phyloP scores from a whole-genome alignment of 257 asterid genomes.

The Nicotiana obtusifolia region DNA sequence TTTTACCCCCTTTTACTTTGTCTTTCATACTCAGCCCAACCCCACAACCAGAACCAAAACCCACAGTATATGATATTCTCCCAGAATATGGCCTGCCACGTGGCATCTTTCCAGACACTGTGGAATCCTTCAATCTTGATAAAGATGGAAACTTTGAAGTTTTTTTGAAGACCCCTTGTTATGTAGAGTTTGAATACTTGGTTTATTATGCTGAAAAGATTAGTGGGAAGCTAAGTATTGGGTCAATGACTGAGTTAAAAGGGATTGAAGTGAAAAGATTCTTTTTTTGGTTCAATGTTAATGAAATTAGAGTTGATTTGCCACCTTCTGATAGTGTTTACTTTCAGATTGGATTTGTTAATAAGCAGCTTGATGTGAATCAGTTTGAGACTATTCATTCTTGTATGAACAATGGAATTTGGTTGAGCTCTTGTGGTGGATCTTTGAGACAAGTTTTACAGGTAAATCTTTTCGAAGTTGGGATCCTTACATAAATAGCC shows the following conservation, averaged over 20 bases:
- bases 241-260: constrained; percentile 56
- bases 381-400: constrained; percentile 76
- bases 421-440: constrained; percentile 14
- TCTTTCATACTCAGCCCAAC: constrained; percentile 3
- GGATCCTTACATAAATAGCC: too few species aligned
- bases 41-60: constrained; percentile 12
- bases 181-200: constrained; percentile 69
- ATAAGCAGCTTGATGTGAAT: constrained; percentile 69
- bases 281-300: constrained; percentile 86
- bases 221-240: constrained; percentile 61
- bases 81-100: constrained; percentile 64
- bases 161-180: constrained; percentile 52
- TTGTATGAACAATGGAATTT: constrained; percentile 50
- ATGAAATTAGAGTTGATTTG: constrained; percentile 76
- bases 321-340: constrained; percentile 76
- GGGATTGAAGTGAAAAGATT: constrained; percentile 79
- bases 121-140: constrained; percentile 51
- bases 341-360: constrained; percentile 75
- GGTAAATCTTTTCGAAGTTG: constrained; percentile 23
- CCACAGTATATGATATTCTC: constrained; percentile 64
- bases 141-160: constrained; percentile 78
- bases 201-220: constrained; percentile 72
- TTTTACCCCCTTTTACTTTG: not conserved
- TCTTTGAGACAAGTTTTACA: constrained; percentile 36
- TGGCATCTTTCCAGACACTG: constrained; percentile 84